phyloP scores from a whole-genome alignment of 257 asterid species.

The Galeopsis tetrahit region DNA sequence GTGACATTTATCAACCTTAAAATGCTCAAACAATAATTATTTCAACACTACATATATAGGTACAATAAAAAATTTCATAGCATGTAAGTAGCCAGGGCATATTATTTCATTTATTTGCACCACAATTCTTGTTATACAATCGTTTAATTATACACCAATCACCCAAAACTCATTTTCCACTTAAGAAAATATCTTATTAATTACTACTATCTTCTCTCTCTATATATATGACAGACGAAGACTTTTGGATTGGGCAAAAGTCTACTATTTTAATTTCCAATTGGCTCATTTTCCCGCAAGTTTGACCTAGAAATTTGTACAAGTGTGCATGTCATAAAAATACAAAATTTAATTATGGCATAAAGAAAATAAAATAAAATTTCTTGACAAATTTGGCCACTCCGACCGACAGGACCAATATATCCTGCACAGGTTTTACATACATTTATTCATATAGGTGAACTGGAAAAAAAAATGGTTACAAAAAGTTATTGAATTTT shows the following conservation, averaged over 20 bases:
- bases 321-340: background rate
- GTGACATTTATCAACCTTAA: constrained; percentile 8
- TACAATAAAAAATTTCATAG: constrained; percentile 5
- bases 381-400: background rate
- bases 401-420: background rate
- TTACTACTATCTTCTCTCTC: background rate
- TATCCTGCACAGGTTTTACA: too few species aligned
- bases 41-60: background rate
- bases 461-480: too few species aligned
- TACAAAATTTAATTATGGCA: background rate
- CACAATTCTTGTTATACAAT: background rate
- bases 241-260: background rate
- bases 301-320: background rate
- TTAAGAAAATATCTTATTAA: too few species aligned
- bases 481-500: too few species aligned
- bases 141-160: background rate
- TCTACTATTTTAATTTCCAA: background rate
- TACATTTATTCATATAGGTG: too few species aligned
- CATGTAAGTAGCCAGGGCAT: background rate
- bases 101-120: background rate
- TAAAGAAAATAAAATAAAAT: background rate
- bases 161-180: too few species aligned
- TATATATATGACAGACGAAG: background rate
- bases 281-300: background rate
- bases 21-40: constrained; percentile 6